Conservation (phyloP, 257 asterid species). For the Catharanthus roseus region DNA sequence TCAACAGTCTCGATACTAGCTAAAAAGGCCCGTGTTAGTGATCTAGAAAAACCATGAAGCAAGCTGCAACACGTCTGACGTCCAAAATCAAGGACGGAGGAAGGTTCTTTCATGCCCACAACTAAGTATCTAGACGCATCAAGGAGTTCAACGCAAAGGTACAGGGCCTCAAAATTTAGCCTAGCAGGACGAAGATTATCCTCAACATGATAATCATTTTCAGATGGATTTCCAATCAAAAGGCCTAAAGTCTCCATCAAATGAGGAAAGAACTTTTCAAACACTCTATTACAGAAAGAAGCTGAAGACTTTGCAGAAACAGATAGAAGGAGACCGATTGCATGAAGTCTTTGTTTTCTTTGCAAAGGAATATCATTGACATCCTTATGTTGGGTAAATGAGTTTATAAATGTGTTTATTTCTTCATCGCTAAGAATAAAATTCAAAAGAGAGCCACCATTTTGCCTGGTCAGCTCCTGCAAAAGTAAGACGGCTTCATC, state of each 20-base stretch:
- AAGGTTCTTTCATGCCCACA: conserved; percentile 30
- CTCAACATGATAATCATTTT: conserved; percentile 25
- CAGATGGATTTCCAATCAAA: conserved; percentile 40
- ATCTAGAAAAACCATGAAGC: conserved; percentile 42
- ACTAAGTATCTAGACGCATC: conserved; percentile 63
- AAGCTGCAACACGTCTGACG: conserved; percentile 44
- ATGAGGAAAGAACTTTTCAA: conserved; percentile 58
- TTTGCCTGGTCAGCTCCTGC: conserved; percentile 48
- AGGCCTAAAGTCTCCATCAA: conserved; percentile 54
- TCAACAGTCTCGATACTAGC: conserved; percentile 36
- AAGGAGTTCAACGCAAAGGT: conserved; percentile 70
- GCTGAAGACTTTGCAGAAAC: conserved; percentile 57
- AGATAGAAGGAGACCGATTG: conserved; percentile 61
- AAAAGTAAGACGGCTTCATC: conserved; percentile 60
- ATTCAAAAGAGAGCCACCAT: conserved; percentile 40
- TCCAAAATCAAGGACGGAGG: conserved; percentile 26
- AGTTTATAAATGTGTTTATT: conserved; percentile 43
- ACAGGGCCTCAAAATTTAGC: conserved; percentile 53
- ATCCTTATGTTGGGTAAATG: conserved; percentile 39
- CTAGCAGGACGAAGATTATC: conserved; percentile 24
- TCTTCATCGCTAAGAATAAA: conserved; percentile 59
- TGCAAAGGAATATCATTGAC: conserved; percentile 41
- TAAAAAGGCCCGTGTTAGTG: conserved; percentile 42
- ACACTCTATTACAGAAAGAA: conserved; percentile 62
- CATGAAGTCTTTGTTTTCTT: conserved; percentile 68